Evolutionary conservation across 2,329 filamentous ascomycete genomes (phyloP).

Genomic region (Exophiala dermatitidis): DNA sequence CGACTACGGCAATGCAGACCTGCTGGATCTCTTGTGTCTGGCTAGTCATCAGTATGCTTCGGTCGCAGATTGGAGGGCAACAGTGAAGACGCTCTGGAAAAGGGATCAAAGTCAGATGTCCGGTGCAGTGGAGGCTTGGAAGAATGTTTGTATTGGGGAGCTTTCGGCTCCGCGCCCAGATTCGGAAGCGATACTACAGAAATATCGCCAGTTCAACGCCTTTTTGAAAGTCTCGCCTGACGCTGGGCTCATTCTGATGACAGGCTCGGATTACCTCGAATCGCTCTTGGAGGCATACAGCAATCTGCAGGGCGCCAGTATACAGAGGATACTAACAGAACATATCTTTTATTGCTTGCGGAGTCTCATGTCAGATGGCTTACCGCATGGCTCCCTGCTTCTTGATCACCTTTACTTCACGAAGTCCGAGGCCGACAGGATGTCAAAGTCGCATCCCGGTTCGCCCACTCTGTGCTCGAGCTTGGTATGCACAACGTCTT

Average conservation of each 20-base stretch:
- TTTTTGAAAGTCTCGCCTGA: constrained; percentile 37
- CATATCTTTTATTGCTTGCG: constrained; percentile 68
- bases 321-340: constrained; percentile 62
- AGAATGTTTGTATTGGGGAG: constrained; percentile 9
- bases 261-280: constrained; percentile 82
- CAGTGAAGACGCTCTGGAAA: constrained; percentile 17
- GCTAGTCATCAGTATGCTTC: constrained; percentile 14
- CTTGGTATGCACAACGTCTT: constrained; percentile 70
- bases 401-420: constrained; percentile 78
- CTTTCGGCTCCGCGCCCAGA: constrained; percentile 13
- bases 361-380: constrained; percentile 59
- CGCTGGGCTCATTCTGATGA: constrained; percentile 58
- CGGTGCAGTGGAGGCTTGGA: constrained; percentile 14
- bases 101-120: constrained; percentile 12
- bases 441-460: constrained; percentile 38
- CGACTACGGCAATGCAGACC: constrained; percentile 6
- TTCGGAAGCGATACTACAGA: constrained; percentile 26
- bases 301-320: constrained; percentile 39
- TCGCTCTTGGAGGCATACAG: constrained; percentile 49
- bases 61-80: constrained; percentile 17
- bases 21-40: constrained; percentile 16
- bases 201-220: constrained; percentile 33
- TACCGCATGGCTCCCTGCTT: constrained; percentile 65
- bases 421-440: constrained; percentile 62
- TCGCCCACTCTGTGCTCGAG: constrained; percentile 65